Evolutionary conservation across 306 rosid genomes (phyloP).

Genomic region (Potentilla sterilis): DNA sequence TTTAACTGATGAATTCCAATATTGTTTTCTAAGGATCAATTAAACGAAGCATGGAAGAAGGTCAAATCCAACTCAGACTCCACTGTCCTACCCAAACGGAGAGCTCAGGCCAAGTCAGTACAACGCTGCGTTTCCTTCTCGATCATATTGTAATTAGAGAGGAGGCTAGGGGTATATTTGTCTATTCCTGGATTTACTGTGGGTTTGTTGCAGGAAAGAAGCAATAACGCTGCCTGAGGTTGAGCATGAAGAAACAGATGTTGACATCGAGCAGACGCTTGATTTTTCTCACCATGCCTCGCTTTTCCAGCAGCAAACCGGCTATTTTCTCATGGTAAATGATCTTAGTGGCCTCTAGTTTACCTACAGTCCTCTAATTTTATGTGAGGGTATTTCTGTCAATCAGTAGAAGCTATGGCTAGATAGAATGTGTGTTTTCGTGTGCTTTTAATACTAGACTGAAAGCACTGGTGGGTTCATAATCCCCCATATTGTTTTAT

Average conservation of each 20-base stretch:
- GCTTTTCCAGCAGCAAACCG: slow-evolving; percentile 49
- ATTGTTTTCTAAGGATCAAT: not conserved
- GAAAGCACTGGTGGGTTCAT: not conserved
- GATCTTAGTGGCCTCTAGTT: not conserved
- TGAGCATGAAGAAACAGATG: slow-evolving; percentile 30
- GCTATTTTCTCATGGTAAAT: slow-evolving; percentile 64
- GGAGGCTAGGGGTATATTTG: not conserved
- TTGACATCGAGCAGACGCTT: slow-evolving; percentile 40
- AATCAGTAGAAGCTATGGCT: not conserved
- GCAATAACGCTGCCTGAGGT: slow-evolving; percentile 58
- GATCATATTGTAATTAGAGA: not conserved
- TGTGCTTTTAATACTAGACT: too few relatives aligned
- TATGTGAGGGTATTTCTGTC: too few relatives aligned
- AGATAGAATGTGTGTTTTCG: not conserved
- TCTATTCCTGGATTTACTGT: not conserved
- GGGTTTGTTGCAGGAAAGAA: slow-evolving; percentile 49
- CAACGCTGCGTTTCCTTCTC: not conserved
- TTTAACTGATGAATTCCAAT: too few relatives aligned
- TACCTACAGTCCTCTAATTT: not conserved
- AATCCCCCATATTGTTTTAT: not conserved
- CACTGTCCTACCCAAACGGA: slow-evolving; percentile 68
- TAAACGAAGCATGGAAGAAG: too few relatives aligned
- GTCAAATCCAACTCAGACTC: slow-evolving; percentile 29
- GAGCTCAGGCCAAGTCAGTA: slow-evolving; percentile 71
- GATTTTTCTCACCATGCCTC: slow-evolving; percentile 30